phyloP scores from a whole-genome alignment of 768 basidiomycete species.

The Suillus discolor region DNA sequence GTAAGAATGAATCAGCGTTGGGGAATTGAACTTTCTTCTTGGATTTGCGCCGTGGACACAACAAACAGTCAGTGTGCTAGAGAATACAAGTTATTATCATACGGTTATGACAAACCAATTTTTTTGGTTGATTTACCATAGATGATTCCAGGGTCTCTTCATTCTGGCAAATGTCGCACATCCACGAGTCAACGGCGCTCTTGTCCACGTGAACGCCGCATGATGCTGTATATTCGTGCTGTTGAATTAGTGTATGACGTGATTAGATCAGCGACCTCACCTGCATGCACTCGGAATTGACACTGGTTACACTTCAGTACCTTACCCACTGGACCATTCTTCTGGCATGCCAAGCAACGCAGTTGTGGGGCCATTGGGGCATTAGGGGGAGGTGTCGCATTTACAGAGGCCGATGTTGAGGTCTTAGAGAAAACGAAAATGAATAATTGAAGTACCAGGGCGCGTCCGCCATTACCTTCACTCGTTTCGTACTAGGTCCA shows the following conservation, averaged over 20 bases:
- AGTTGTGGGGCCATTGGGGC: conserved; percentile 57
- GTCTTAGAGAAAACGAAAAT: conserved; percentile 16
- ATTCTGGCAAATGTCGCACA: conserved; percentile 87
- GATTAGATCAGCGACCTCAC: conserved; percentile 37
- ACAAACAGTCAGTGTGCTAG: conserved; percentile 81
- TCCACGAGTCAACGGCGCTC: conserved; percentile 69
- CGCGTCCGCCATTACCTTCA: conserved; percentile 46
- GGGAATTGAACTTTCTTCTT: conserved; percentile 46
- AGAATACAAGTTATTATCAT: conserved; percentile 10
- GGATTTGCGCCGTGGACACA: conserved; percentile 64
- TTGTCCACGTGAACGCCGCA: conserved; percentile 73
- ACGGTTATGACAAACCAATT: neutral
- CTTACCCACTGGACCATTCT: conserved; percentile 72
- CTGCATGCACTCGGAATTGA: conserved; percentile 77
- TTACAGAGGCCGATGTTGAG: conserved; percentile 39
- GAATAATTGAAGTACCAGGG: neutral
- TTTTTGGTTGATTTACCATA: conserved; percentile 47
- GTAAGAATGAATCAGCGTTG: conserved; percentile 63
- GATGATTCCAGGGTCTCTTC: conserved; percentile 80
- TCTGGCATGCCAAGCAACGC: conserved; percentile 75
- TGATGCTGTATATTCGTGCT: conserved; percentile 44
- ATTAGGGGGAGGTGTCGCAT: conserved; percentile 64
- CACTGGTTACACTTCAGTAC: conserved; percentile 85
- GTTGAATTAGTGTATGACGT: conserved; percentile 9
- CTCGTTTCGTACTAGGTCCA: conserved; percentile 59